Conservation (phyloP, 2,329 filamentous ascomycete species). For the Pseudocercospora fuligena region DNA sequence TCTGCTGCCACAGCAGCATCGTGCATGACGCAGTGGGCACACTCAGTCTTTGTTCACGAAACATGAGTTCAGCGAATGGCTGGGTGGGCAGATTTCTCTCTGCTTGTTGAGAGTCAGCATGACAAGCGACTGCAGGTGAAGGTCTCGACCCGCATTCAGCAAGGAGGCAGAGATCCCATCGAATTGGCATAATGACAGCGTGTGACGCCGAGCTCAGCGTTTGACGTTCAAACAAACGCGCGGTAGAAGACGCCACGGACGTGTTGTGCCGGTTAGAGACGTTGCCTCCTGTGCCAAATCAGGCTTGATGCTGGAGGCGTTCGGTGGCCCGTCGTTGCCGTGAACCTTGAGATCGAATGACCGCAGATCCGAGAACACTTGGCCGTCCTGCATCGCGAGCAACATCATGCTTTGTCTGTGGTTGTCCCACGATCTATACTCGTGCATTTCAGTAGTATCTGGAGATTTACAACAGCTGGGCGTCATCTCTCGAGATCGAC, state of each 20-base stretch:
- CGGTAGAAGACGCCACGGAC: neutral
- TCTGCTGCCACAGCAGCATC: neutral
- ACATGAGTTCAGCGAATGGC: neutral
- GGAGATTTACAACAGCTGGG: no score
- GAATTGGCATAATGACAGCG: neutral
- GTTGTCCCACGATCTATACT: no score
- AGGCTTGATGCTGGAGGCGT: neutral
- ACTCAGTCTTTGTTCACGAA: neutral
- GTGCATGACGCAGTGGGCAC: neutral
- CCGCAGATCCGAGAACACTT: neutral
- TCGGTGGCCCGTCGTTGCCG: neutral
- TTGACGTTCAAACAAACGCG: constrained; percentile 11
- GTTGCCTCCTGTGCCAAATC: neutral
- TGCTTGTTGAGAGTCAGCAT: neutral
- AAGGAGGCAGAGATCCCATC: neutral
- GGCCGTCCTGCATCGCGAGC: neutral
- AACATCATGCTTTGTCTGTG: neutral
- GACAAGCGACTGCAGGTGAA: constrained; percentile 1
- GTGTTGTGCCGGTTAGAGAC: constrained; percentile 1
- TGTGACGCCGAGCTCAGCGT: neutral
- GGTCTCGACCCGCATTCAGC: neutral
- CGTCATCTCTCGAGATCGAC: no score
- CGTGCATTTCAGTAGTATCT: no score
- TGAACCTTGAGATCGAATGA: neutral
- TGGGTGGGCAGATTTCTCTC: neutral